Evolutionary conservation across 352 stramenopile genomes (phyloP).

Genomic region (Globisporangium rhizosaccharum): DNA sequence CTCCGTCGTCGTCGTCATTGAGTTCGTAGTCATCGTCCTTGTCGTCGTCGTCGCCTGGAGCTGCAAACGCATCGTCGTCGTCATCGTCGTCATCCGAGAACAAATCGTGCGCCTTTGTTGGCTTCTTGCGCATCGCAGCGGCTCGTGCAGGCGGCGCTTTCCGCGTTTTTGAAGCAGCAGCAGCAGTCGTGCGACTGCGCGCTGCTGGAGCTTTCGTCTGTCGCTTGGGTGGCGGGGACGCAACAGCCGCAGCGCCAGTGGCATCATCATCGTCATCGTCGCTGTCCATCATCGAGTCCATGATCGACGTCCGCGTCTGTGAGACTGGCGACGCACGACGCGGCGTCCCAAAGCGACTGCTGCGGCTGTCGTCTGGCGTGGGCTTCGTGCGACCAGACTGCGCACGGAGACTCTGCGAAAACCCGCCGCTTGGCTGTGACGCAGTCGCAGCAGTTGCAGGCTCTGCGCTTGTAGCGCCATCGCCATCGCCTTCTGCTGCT

Average conservation of each 20-base stretch:
- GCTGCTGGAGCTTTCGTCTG: constrained; percentile 8
- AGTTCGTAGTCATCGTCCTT: constrained; percentile 60
- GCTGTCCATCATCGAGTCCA: constrained; percentile 8
- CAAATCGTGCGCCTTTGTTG: constrained; percentile 19
- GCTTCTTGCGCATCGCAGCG: constrained; percentile 11
- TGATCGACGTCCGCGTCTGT: background rate
- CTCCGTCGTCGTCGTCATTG: constrained; percentile 24
- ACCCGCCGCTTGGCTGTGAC: constrained; percentile 10
- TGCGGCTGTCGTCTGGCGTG: constrained; percentile 10
- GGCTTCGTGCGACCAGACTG: constrained; percentile 3
- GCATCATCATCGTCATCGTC: constrained; percentile 14
- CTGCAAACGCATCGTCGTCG: constrained; percentile 17
- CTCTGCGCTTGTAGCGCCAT: constrained; percentile 3
- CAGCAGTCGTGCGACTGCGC: constrained; percentile 19
- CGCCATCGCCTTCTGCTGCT: constrained; percentile 17
- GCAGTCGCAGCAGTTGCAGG: background rate
- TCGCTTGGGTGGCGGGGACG: background rate
- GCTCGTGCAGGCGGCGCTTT: constrained; percentile 8
- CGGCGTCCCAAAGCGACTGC: constrained; percentile 21
- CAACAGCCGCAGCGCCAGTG: constrained; percentile 4
- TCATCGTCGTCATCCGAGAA: constrained; percentile 40
- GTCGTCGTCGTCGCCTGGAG: constrained; percentile 39
- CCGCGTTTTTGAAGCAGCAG: background rate
- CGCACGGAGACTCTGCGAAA: constrained; percentile 21
- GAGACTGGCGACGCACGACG: background rate